Conservation (phyloP, 768 basidiomycete genomes). For the Tricholoma sp. region DNA sequence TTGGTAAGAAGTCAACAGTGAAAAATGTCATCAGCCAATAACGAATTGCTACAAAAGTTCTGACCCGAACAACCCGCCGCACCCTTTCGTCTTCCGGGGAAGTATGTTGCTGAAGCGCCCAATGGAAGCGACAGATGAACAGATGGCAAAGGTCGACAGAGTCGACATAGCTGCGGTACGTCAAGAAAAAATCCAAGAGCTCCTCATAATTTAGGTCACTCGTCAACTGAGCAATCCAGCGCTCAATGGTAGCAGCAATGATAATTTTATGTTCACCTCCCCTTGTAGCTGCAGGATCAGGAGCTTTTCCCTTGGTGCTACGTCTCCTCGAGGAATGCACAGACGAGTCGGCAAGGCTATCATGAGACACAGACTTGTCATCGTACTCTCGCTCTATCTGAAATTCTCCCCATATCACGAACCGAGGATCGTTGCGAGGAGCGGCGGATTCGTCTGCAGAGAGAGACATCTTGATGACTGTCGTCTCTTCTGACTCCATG, state of each 20-base stretch:
- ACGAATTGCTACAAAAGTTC: slow-evolving; percentile 86
- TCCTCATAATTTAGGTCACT: slow-evolving; percentile 85
- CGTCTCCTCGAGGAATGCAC: slow-evolving; percentile 28
- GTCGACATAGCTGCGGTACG: slow-evolving; percentile 81
- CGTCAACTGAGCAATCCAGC: slow-evolving; percentile 90
- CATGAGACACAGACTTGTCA: slow-evolving; percentile 27
- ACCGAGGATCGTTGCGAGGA: slow-evolving; percentile 84
- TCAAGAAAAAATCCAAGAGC: slow-evolving; percentile 86
- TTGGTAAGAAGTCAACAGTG: slow-evolving; percentile 79
- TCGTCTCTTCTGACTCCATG: slow-evolving; percentile 49
- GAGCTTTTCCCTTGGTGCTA: slow-evolving; percentile 27
- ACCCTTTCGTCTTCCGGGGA: slow-evolving; percentile 62
- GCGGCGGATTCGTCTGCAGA: slow-evolving; percentile 61
- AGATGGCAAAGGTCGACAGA: slow-evolving; percentile 78
- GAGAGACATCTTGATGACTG: slow-evolving; percentile 70
- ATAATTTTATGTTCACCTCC: slow-evolving; percentile 43
- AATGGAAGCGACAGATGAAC: slow-evolving; percentile 84
- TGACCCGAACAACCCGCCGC: slow-evolving; percentile 73
- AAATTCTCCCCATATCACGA: slow-evolving; percentile 84
- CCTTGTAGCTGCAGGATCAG: slow-evolving; percentile 22
- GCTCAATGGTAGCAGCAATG: slow-evolving; percentile 88
- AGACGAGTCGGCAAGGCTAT: slow-evolving; percentile 29
- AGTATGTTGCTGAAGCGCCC: slow-evolving; percentile 59
- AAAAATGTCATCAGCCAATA: slow-evolving; percentile 93
- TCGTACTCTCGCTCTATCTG: slow-evolving; percentile 27